phyloP scores from a whole-genome alignment of 2,329 filamentous ascomycete species.

The Aspergillus jensenii region DNA sequence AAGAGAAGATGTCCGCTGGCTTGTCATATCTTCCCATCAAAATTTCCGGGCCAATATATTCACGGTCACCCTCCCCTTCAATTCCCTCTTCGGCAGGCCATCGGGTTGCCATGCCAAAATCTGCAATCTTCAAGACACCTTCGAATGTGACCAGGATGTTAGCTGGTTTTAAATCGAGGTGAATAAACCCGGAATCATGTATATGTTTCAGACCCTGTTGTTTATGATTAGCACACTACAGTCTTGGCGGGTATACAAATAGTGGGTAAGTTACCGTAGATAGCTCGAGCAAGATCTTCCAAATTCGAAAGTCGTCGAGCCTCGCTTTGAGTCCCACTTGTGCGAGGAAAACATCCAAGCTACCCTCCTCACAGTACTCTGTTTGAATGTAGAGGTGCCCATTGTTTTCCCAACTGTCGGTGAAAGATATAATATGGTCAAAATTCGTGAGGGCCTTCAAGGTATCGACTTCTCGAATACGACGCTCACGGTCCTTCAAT shows the following conservation, averaged over 20 bases:
- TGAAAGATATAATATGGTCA: constrained; percentile 81
- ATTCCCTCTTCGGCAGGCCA: constrained; percentile 76
- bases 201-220: constrained; percentile 86
- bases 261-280: constrained; percentile 59
- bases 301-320: constrained; percentile 95
- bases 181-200: constrained; percentile 79
- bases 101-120: constrained; percentile 70
- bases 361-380: constrained; percentile 94
- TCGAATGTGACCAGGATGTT: constrained; percentile 67
- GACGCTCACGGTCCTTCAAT: constrained; percentile 74
- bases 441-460: constrained; percentile 74
- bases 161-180: constrained; percentile 66
- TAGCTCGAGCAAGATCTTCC: constrained; percentile 92
- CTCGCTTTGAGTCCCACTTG: constrained; percentile 79
- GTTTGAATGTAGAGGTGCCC: constrained; percentile 93
- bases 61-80: constrained; percentile 90
- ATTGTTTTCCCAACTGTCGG: constrained; percentile 85
- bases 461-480: constrained; percentile 79
- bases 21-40: constrained; percentile 84
- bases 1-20: constrained; percentile 87
- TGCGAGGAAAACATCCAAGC: constrained; percentile 80
- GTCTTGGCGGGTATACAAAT: neutral
- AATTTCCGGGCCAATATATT: constrained; percentile 94
- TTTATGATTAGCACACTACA: constrained; percentile 10
- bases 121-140: constrained; percentile 65